Percentiles rank a stretch among this genome's conserved stretches.
These are phyloP conservation scores for Chalaropsis thielavioides DNA, from an alignment of 2,329 filamentous ascomycete genomes.

Conservation along the genomic window DNA sequence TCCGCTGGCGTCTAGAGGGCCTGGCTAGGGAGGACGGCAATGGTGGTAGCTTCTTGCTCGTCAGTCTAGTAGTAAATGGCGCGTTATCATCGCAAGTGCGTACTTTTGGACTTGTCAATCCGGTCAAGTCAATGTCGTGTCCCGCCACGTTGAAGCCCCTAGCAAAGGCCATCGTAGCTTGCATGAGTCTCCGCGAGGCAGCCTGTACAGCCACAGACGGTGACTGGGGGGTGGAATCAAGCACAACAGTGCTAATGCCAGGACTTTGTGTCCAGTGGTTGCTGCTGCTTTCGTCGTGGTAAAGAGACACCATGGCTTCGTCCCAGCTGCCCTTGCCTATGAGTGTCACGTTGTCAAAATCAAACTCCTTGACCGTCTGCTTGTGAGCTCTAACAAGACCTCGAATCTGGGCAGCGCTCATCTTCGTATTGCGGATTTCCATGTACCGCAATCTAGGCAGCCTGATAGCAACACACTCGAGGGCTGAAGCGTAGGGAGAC, in stretches of 20 bases:
- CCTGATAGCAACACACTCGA: constrained; percentile 30
- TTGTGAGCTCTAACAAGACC: constrained; percentile 54
- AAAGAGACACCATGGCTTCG: constrained; percentile 61
- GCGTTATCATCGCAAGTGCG: constrained; percentile 17
- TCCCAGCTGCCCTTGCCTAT: constrained; percentile 61
- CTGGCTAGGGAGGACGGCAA: constrained; percentile 24
- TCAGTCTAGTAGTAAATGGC: constrained; percentile 32
- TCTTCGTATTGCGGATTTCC: constrained; percentile 55
- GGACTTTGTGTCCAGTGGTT: constrained; percentile 28
- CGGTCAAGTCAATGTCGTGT: not conserved
- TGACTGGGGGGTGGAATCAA: constrained; percentile 15
- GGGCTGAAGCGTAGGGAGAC: constrained; percentile 28
- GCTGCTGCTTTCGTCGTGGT: constrained; percentile 24
- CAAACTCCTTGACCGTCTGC: constrained; percentile 56
- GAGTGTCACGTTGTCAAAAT: constrained; percentile 63
- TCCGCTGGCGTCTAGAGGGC: not conserved
- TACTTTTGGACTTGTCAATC: not conserved
- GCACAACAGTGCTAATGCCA: not conserved
- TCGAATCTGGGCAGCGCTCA: constrained; percentile 57
- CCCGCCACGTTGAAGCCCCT: not conserved
- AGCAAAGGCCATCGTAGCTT: constrained; percentile 24
- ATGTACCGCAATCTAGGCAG: constrained; percentile 56
- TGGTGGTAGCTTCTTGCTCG: constrained; percentile 31
- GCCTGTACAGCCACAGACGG: constrained; percentile 41
- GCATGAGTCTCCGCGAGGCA: constrained; percentile 36